These are phyloP conservation scores for Geoglossum glabrum DNA, from an alignment of 495 filamentous ascomycete genomes.

Conservation along the genomic window DNA sequence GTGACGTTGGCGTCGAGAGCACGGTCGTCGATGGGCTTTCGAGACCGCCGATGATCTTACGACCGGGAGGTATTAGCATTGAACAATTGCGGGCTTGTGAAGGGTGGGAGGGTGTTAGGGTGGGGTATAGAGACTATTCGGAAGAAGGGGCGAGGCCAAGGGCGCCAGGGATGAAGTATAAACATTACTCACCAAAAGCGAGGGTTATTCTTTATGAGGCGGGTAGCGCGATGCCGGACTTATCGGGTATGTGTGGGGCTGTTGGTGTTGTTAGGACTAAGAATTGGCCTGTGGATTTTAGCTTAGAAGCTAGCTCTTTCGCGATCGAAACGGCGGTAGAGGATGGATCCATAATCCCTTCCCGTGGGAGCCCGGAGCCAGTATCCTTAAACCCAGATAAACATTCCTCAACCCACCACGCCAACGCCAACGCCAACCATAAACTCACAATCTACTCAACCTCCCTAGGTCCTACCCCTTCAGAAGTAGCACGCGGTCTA, in stretches of 20 bases:
- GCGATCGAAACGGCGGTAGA: not conserved
- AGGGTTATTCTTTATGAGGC: constrained; percentile 64
- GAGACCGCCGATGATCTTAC: constrained; percentile 55
- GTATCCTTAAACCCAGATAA: too few relatives aligned
- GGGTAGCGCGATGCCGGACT: constrained; percentile 17
- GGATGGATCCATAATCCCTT: not conserved
- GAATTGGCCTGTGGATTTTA: constrained; percentile 10
- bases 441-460: too few relatives aligned
- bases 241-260: constrained; percentile 10
- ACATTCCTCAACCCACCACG: too few relatives aligned
- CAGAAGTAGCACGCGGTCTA: constrained; percentile 57
- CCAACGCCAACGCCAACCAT: too few relatives aligned
- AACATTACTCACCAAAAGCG: constrained; percentile 88
- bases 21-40: constrained; percentile 88
- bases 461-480: too few relatives aligned
- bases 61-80: constrained; percentile 81
- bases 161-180: constrained; percentile 97
- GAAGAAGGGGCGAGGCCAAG: constrained; percentile 40
- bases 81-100: constrained; percentile 52
- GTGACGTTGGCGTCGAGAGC: constrained; percentile 79
- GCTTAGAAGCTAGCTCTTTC: not conserved
- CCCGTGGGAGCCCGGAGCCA: not conserved
- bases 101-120: constrained; percentile 60
- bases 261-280: constrained; percentile 21
- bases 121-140: constrained; percentile 52